Conservation (phyloP, 176 grass and related monocot genomes). For the Oryza australiensis region DNA sequence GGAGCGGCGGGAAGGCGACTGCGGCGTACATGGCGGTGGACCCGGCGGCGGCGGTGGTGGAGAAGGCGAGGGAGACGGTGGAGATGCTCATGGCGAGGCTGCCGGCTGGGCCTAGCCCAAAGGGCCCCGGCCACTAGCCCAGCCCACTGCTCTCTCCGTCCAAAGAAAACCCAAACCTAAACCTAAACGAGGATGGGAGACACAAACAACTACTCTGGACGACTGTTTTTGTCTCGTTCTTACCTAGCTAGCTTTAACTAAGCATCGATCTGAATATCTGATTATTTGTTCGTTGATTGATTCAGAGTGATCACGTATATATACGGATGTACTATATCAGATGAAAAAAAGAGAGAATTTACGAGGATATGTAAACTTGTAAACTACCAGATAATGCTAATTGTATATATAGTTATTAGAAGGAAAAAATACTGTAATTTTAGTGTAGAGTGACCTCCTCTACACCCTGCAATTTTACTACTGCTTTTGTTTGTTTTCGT, state of each 20-base stretch:
- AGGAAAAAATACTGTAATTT: not conserved
- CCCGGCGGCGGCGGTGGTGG: slow-evolving; percentile 21
- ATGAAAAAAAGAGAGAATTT: not conserved
- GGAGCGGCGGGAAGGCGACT: not conserved
- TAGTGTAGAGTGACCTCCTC: not conserved
- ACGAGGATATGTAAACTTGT: too few relatives aligned
- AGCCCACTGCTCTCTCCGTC: too few relatives aligned
- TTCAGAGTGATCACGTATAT: not conserved
- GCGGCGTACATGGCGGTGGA: not conserved
- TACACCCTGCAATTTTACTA: not conserved
- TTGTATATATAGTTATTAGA: not conserved
- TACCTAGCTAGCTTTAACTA: too few relatives aligned
- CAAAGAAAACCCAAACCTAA: too few relatives aligned
- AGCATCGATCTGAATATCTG: not conserved
- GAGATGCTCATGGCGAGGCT: slow-evolving; percentile 58
- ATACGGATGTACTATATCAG: not conserved
- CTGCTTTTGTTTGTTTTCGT: too few relatives aligned
- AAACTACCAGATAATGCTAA: too few relatives aligned
- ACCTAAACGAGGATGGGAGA: too few relatives aligned
- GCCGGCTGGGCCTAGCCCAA: slow-evolving; percentile 68
- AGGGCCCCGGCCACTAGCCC: slow-evolving; percentile 61
- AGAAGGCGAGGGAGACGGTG: slow-evolving; percentile 44
- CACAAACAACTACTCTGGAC: too few relatives aligned
- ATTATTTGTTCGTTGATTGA: not conserved
- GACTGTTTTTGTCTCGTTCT: too few relatives aligned